Evolutionary conservation across 2,329 filamentous ascomycete species (phyloP).

Genomic region (Trichoderma asperellum): DNA sequence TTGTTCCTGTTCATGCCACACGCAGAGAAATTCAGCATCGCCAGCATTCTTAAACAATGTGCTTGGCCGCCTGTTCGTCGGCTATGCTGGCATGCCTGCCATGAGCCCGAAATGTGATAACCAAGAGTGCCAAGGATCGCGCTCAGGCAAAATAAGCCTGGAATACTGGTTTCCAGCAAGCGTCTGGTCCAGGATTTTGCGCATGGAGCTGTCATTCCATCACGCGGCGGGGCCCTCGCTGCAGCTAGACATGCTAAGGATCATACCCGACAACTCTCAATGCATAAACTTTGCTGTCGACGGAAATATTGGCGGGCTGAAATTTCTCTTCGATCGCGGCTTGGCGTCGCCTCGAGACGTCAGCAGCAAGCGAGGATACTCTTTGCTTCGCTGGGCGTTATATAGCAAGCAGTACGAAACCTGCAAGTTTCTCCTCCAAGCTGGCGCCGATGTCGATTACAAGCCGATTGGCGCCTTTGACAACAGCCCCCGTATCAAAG

Average conservation of each 20-base stretch:
- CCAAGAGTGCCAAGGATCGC: conserved; percentile 33
- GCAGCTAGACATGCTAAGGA: conserved; percentile 37
- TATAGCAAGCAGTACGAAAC: conserved; percentile 41
- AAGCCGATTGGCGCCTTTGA: conserved; percentile 30
- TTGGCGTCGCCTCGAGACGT: conserved; percentile 41
- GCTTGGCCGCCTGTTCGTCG: conserved; percentile 33
- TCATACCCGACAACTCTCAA: conserved; percentile 38
- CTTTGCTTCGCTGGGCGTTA: conserved; percentile 42
- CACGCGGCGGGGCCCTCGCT: conserved; percentile 35
- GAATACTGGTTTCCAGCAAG: not conserved
- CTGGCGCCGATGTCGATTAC: conserved; percentile 40
- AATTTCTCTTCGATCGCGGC: conserved; percentile 32
- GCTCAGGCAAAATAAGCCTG: conserved; percentile 20
- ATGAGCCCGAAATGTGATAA: conserved; percentile 35
- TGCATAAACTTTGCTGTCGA: conserved; percentile 38
- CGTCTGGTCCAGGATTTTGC: not conserved
- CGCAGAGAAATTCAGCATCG: not conserved
- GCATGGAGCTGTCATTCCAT: conserved; percentile 28
- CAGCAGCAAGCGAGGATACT: conserved; percentile 40
- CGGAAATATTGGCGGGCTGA: conserved; percentile 40
- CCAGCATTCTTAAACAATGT: not conserved
- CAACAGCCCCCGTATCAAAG: conserved; percentile 33
- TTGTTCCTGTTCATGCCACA: not conserved
- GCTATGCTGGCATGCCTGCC: conserved; percentile 38
- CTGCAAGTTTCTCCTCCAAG: conserved; percentile 37